A percentile compares a stretch with the other conserved stretches of the same genome.
Evolutionary conservation across 352 stramenopile genomes (phyloP).

Genomic region (Halophytophthora batemanensis): DNA sequence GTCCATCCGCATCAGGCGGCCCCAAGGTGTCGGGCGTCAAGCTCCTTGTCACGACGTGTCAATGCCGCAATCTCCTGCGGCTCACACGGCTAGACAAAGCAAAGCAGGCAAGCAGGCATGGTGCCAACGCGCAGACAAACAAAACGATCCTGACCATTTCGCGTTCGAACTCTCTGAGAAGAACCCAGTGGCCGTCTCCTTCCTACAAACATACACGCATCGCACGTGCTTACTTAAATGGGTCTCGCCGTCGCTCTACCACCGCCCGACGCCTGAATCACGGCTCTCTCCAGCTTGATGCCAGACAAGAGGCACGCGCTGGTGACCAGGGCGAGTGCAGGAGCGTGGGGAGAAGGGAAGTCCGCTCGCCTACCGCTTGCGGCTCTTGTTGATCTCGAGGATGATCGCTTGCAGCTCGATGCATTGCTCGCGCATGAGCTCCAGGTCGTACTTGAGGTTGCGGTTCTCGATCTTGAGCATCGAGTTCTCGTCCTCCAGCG

Average conservation of each 20-base stretch:
- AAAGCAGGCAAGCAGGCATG: too few relatives aligned
- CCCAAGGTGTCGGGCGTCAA: too few relatives aligned
- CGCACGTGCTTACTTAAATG: neutral
- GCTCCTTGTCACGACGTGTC: too few relatives aligned
- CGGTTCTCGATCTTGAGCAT: constrained; percentile 88
- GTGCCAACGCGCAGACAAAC: too few relatives aligned
- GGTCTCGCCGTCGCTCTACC: neutral
- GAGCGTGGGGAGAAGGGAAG: too few relatives aligned
- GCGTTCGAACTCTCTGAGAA: too few relatives aligned
- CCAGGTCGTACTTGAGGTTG: constrained; percentile 85
- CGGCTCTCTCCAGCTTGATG: neutral
- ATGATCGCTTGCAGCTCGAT: constrained; percentile 87
- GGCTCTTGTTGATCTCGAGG: constrained; percentile 88
- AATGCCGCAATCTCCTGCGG: too few relatives aligned
- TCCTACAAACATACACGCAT: neutral
- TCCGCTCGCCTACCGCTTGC: constrained; percentile 57
- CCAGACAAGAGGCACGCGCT: neutral
- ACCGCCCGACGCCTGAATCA: neutral
- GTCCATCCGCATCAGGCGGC: too few relatives aligned
- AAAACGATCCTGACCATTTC: too few relatives aligned
- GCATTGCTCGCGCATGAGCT: constrained; percentile 88
- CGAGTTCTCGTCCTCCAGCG: constrained; percentile 80
- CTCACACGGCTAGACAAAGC: too few relatives aligned
- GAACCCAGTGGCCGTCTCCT: neutral
- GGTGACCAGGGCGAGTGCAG: neutral